A percentile compares a stretch with the other conserved stretches of the same genome.
phyloP scores from a whole-genome alignment of 495 filamentous ascomycete genomes.

The Aspergillus cavernicola region DNA sequence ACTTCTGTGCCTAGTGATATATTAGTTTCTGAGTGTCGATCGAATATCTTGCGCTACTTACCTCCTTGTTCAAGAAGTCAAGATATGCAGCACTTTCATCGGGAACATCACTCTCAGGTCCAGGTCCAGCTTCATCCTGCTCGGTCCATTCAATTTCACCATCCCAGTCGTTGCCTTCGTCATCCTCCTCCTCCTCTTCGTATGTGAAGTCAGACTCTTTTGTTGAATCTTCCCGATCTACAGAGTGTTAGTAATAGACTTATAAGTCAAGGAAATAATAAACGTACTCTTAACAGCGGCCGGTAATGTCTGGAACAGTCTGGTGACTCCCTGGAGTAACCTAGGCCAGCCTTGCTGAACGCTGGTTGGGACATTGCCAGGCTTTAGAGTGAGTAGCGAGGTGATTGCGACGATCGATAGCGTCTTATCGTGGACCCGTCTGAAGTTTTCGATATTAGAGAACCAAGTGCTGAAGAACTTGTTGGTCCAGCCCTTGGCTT shows the following conservation, averaged over 20 bases:
- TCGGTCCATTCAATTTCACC: conserved; percentile 69
- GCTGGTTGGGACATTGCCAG: conserved; percentile 75
- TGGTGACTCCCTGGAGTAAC: conserved; percentile 82
- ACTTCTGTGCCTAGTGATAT: conserved; percentile 68
- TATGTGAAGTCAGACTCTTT: conserved; percentile 81
- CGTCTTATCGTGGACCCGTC: conserved; percentile 96
- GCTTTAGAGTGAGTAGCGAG: conserved; percentile 70
- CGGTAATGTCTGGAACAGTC: conserved; percentile 87
- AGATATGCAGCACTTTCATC: conserved; percentile 94
- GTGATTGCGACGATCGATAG: conserved; percentile 91
- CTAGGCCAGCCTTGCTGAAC: conserved; percentile 97
- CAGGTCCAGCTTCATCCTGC: conserved; percentile 53
- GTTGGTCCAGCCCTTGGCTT: conserved; percentile 94
- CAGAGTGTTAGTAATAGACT: conserved; percentile 16
- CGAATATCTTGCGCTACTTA: conserved; percentile 24
- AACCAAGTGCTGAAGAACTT: conserved; percentile 99
- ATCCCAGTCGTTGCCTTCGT: conserved; percentile 65
- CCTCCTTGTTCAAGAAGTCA: conserved; percentile 91
- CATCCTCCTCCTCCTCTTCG: conserved; percentile 70
- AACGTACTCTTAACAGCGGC: conserved; percentile 74
- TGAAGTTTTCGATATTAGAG: conserved; percentile 89
- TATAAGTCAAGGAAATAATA: not conserved
- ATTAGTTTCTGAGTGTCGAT: conserved; percentile 8
- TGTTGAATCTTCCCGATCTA: conserved; percentile 86
- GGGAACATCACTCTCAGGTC: conserved; percentile 60